Base-by-base conservation (phyloP, 352 stramenopile species). In the Peronospora destructor region DNA sequence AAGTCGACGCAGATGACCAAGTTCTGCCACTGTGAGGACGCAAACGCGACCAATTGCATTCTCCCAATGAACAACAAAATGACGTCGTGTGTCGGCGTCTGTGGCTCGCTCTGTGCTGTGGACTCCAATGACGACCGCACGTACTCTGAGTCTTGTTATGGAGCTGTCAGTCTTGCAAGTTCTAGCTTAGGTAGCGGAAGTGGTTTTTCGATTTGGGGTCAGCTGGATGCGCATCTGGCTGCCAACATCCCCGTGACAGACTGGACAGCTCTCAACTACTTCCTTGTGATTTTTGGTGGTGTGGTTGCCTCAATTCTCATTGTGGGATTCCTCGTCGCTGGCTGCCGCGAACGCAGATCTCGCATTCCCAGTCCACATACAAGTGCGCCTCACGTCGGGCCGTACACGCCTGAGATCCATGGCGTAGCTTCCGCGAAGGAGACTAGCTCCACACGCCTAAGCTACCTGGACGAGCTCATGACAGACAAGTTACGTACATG, bases 1-100 rank as follows among this genome's bases (percentile, higher is more conserved):
- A 54, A 64, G 30, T 21, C 37, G 2, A 53, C 56, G 13, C 58
- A 76, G 29, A 61, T 67, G 45, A 57, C 55, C n/a, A 39, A 64
- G 50, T 72, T 79, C 32, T 82, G 71, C 37, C 53, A 68, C 32
- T 82, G 71, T 38, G 63, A 64, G 30, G 52, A 61, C 29, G 64
- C 51, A 13, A 79, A 77, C 33, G 21, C 35, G 7, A 72, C 64
- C 33, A 68, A 59, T n/a, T 83, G 71, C 45, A 71, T 76, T 41
- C 36, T 59, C 6, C 71, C 71, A 2, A 77, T 77, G 65, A 71
- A 79, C 57, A 66, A 54, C 17, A 37, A 35, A 16, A 56, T 83
- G 51, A 71, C 65, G 47, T 76, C 71, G 3, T 83, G 71, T 45
- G 62, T 76, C 3, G 68, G 66, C 9, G 66, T 79, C 21, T 83